Evolutionary conservation across 2,329 filamentous ascomycete genomes (phyloP).

Genomic region (Xylaria sp.): DNA sequence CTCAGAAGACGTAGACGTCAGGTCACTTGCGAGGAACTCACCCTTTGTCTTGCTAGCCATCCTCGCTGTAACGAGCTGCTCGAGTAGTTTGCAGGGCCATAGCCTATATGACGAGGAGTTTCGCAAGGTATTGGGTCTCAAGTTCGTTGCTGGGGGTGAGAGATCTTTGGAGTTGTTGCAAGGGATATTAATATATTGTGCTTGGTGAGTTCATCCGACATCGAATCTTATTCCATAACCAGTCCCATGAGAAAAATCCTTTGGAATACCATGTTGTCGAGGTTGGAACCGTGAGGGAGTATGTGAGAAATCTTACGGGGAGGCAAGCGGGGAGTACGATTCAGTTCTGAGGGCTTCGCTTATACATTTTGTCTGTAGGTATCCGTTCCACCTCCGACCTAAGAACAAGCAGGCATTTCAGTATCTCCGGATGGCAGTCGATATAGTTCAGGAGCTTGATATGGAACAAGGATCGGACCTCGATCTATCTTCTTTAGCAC

Average conservation of each 20-base stretch:
- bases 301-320: not conserved
- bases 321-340: not conserved
- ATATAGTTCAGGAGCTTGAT: slow-evolving; percentile 62
- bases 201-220: slow-evolving; percentile 58
- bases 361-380: slow-evolving; percentile 53
- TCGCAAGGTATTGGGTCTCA: slow-evolving; percentile 65
- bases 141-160: slow-evolving; percentile 67
- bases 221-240: not conserved
- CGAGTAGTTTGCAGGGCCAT: slow-evolving; percentile 62
- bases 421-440: slow-evolving; percentile 64
- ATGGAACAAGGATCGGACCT: slow-evolving; percentile 56
- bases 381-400: slow-evolving; percentile 65
- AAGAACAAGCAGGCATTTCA: slow-evolving; percentile 62
- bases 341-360: slow-evolving; percentile 5
- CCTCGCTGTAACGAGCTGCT: slow-evolving; percentile 61
- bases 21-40: slow-evolving; percentile 56
- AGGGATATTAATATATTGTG: slow-evolving; percentile 66
- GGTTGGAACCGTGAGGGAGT: not conserved
- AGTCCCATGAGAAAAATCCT: not conserved
- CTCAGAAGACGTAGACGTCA: slow-evolving; percentile 55
- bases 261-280: not conserved
- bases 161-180: slow-evolving; percentile 67
- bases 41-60: slow-evolving; percentile 67
- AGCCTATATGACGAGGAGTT: slow-evolving; percentile 68
- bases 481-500: slow-evolving; percentile 34